These are phyloP conservation scores for Aspergillus tubingensis DNA, from an alignment of 2,329 filamentous ascomycete species.

Conservation along the genomic window DNA sequence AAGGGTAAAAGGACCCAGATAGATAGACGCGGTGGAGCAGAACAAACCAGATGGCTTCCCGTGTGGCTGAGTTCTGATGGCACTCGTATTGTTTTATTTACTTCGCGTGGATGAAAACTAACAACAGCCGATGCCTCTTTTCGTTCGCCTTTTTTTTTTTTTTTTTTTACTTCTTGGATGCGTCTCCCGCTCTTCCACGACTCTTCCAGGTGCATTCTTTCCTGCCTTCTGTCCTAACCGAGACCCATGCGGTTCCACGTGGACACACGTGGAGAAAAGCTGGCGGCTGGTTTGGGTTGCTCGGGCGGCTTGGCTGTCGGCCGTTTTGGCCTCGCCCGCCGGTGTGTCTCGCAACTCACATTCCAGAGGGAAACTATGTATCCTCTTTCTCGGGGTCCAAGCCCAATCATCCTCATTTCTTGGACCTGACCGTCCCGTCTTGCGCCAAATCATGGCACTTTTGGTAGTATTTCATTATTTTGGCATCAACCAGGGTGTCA, in stretches of 20 bases:
- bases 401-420: neutral
- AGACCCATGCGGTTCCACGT: constrained; percentile 39
- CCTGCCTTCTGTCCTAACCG: constrained; percentile 16
- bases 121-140: neutral
- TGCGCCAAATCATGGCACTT: too few species aligned
- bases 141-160: neutral
- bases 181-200: constrained; percentile 22
- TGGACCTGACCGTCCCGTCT: neutral
- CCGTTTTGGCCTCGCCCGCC: constrained; percentile 1
- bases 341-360: neutral
- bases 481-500: neutral
- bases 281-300: constrained; percentile 6
- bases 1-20: neutral
- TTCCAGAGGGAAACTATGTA: neutral
- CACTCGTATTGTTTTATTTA: constrained; percentile 9
- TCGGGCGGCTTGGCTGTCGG: constrained; percentile 14
- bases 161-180: neutral
- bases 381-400: neutral
- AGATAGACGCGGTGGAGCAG: constrained; percentile 5
- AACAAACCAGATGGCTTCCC: constrained; percentile 4
- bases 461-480: neutral
- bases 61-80: constrained; percentile 15
- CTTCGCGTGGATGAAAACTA: neutral
- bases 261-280: constrained; percentile 36
- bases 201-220: constrained; percentile 31